A percentile compares a stretch with the other conserved stretches of the same genome.
Conservation (phyloP, 2,329 filamentous ascomycete species). For the Macrophomina tecta region DNA sequence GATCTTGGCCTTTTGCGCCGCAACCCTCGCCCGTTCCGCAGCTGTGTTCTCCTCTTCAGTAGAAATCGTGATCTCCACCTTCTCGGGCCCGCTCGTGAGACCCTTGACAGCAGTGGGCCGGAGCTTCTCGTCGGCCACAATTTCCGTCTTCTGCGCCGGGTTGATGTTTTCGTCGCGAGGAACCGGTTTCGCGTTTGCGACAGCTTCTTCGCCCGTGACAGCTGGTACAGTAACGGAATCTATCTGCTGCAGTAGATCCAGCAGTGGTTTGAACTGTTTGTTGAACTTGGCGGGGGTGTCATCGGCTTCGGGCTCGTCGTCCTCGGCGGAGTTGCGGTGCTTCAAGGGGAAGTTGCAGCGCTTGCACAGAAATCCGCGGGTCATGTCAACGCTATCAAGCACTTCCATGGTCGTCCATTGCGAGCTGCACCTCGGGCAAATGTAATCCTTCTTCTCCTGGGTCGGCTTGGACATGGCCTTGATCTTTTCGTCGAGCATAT, state of each 20-base stretch:
- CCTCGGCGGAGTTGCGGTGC: conserved; percentile 37
- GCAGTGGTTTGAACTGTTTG: conserved; percentile 79
- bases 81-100: conserved; percentile 69
- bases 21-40: conserved; percentile 69
- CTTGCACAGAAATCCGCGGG: conserved; percentile 79
- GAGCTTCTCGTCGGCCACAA: conserved; percentile 60
- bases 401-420: conserved; percentile 93
- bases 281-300: conserved; percentile 64
- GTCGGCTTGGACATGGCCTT: conserved; percentile 82
- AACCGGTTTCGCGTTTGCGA: conserved; percentile 68
- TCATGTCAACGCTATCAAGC: conserved; percentile 72
- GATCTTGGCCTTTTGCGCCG: conserved; percentile 68
- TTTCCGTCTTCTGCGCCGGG: conserved; percentile 66
- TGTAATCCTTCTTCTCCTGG: conserved; percentile 87
- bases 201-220: conserved; percentile 74
- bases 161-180: conserved; percentile 69
- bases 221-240: conserved; percentile 75
- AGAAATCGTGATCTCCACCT: conserved; percentile 73
- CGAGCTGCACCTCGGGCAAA: conserved; percentile 78
- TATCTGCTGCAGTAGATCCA: conserved; percentile 76
- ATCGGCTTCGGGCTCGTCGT: conserved; percentile 63
- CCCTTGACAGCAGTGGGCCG: conserved; percentile 74
- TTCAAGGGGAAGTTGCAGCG: conserved; percentile 72
- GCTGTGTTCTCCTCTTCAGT: conserved; percentile 69
- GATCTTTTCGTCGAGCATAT: conserved; percentile 85